These are phyloP conservation scores for Xylaria flabelliformis DNA, from an alignment of 495 filamentous ascomycete genomes.

Conservation along the genomic window DNA sequence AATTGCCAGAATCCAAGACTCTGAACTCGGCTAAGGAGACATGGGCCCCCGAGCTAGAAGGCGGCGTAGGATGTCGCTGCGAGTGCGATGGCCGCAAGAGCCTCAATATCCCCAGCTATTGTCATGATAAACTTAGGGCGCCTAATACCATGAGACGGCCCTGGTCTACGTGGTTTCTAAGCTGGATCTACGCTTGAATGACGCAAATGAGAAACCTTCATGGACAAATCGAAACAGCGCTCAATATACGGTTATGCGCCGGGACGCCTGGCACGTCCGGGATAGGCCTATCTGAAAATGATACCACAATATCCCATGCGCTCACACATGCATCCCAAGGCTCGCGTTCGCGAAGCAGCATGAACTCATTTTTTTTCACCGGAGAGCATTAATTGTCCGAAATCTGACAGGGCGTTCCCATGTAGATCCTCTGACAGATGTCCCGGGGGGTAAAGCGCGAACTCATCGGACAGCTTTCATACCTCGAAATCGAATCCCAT, in stretches of 20 bases:
- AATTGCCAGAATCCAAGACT: slow-evolving; percentile 43
- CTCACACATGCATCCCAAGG: no score
- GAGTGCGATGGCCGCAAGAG: slow-evolving; percentile 48
- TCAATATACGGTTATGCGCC: neutral
- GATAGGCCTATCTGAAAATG: neutral
- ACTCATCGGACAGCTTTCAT: neutral
- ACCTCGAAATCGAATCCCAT: slow-evolving; percentile 1
- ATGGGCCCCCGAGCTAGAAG: slow-evolving; percentile 43
- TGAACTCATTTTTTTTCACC: neutral
- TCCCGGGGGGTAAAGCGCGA: neutral
- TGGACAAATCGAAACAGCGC: neutral
- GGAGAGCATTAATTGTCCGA: neutral
- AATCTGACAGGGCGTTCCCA: neutral
- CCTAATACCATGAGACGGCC: slow-evolving; percentile 43
- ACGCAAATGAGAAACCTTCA: neutral
- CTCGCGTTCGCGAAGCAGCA: neutral
- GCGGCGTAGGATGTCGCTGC: slow-evolving; percentile 53
- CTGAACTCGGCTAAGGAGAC: slow-evolving; percentile 36
- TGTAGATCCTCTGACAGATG: neutral
- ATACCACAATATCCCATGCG: neutral
- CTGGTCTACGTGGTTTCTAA: slow-evolving; percentile 38
- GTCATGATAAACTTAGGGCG: slow-evolving; percentile 44
- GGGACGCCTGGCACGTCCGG: neutral
- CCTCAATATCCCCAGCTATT: slow-evolving; percentile 44
- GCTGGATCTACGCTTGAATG: slow-evolving; percentile 29